Percentiles rank a stretch among this genome's conserved stretches.
These are phyloP conservation scores for Rhizodiscina lignyota DNA, from an alignment of 495 filamentous ascomycete species.

Conservation along the genomic window DNA sequence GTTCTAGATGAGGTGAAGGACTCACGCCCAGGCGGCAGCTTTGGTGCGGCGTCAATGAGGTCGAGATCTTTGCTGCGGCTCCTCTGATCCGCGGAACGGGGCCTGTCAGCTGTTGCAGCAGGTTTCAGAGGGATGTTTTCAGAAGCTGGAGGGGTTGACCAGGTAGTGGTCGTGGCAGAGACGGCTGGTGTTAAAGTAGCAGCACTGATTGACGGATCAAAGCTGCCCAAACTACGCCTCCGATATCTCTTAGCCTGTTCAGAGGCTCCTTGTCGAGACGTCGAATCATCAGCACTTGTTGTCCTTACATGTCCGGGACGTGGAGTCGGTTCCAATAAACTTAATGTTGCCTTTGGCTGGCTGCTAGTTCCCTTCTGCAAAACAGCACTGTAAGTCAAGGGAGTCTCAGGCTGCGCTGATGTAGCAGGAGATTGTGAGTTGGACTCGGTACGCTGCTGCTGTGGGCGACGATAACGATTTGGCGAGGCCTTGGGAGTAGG, in stretches of 20 bases:
- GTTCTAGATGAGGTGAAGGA: slow-evolving; percentile 2
- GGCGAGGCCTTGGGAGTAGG: slow-evolving; percentile 27
- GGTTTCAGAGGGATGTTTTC: not conserved
- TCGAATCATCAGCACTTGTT: slow-evolving; percentile 36
- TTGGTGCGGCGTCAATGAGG: not conserved
- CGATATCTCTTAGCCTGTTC: slow-evolving; percentile 64
- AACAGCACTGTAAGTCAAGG: slow-evolving; percentile 18
- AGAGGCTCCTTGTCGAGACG: slow-evolving; percentile 23
- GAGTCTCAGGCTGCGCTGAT: slow-evolving; percentile 4
- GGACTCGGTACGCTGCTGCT: too few species aligned
- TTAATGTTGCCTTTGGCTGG: slow-evolving; percentile 22
- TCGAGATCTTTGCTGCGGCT: not conserved
- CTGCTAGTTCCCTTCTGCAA: slow-evolving; percentile 24
- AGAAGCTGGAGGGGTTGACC: too few species aligned
- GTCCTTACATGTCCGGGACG: slow-evolving; percentile 18
- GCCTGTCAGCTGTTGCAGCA: not conserved
- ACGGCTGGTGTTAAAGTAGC: slow-evolving; percentile 3
- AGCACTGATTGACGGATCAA: slow-evolving; percentile 45
- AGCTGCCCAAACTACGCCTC: slow-evolving; percentile 65
- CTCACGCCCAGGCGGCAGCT: not conserved
- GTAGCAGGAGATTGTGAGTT: too few species aligned
- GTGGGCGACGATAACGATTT: slow-evolving; percentile 47
- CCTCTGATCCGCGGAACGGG: too few species aligned
- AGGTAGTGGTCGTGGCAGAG: not conserved
- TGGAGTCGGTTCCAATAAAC: not conserved